Percentiles rank a stretch among this genome's conserved stretches.
phyloP scores from a whole-genome alignment of 129 eudicot species.

The Centaurea solstitialis region DNA sequence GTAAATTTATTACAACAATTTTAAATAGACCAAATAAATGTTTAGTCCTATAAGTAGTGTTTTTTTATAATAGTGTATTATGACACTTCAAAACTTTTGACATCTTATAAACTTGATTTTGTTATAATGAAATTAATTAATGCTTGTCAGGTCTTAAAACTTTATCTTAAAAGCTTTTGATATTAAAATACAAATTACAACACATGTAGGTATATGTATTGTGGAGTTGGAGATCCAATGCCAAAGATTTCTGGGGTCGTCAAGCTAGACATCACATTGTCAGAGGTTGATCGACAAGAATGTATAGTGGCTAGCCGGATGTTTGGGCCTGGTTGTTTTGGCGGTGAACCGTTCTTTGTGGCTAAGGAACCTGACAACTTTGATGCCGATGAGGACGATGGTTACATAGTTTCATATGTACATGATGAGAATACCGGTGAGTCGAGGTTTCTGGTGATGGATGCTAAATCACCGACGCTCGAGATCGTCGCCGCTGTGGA shows the following conservation, averaged over 20 bases:
- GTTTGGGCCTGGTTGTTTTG: conserved; percentile 58
- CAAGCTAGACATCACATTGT: conserved; percentile 48
- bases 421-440: conserved; percentile 54
- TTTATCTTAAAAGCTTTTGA: neutral
- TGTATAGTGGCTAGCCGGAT: conserved; percentile 56
- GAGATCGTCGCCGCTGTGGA: conserved; percentile 50
- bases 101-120: neutral
- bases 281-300: conserved; percentile 44
- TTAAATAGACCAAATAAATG: neutral
- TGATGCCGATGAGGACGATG: conserved; percentile 60
- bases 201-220: conserved; percentile 51
- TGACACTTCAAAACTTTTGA: neutral
- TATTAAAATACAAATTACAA: neutral
- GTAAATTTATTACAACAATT: neutral
- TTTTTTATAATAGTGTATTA: too few relatives aligned
- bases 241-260: conserved; percentile 61
- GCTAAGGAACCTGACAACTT: conserved; percentile 38
- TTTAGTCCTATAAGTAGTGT: too few relatives aligned
- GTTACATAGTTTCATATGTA: conserved; percentile 56
- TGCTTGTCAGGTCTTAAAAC: too few relatives aligned
- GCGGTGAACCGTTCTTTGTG: conserved; percentile 72
- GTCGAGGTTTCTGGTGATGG: conserved; percentile 72
- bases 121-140: neutral
- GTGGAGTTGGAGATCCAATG: conserved; percentile 58
- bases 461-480: conserved; percentile 59